Conservation (phyloP, 352 stramenopile species). For the Phytopythium sindhum region DNA sequence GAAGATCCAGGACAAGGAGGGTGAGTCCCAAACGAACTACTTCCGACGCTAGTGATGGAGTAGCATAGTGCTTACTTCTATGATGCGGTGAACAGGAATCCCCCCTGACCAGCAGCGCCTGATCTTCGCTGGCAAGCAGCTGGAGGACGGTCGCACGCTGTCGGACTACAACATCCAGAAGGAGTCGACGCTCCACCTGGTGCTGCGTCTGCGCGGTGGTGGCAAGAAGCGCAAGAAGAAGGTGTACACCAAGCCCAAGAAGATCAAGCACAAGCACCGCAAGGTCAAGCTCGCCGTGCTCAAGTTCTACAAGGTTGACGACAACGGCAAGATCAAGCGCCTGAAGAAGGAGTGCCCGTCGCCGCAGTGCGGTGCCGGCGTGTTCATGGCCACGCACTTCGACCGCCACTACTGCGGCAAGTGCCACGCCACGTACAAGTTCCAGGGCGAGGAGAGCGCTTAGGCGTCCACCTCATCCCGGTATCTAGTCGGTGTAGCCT, state of each 20-base stretch:
- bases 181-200: conserved; percentile 97
- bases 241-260: conserved; percentile 99
- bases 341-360: conserved; percentile 97
- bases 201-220: conserved; percentile 94
- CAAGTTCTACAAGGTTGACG: conserved; percentile 97
- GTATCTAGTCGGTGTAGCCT: conserved; percentile 3
- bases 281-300: conserved; percentile 97
- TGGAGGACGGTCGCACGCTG: conserved; percentile 94
- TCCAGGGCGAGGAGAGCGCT: conserved; percentile 73
- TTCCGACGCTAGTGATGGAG: not conserved
- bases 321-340: conserved; percentile 96
- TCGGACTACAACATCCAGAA: conserved; percentile 96
- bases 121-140: conserved; percentile 99
- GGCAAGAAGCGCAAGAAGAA: conserved; percentile 99
- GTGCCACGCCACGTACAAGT: conserved; percentile 96
- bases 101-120: conserved; percentile 99
- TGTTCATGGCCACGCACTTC: conserved; percentile 99
- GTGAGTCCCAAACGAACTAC: conserved; percentile 20
- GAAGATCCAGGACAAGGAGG: conserved; percentile 99
- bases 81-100: conserved; percentile 73
- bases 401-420: conserved; percentile 99
- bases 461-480: conserved; percentile 23
- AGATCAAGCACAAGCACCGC: conserved; percentile 96
- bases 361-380: conserved; percentile 93
- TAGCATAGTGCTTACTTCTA: conserved; percentile 2